Percentiles rank a stretch among this genome's conserved stretches.
Conservation (phyloP, 139 green algal species). For the Micractinium conductrix region DNA sequence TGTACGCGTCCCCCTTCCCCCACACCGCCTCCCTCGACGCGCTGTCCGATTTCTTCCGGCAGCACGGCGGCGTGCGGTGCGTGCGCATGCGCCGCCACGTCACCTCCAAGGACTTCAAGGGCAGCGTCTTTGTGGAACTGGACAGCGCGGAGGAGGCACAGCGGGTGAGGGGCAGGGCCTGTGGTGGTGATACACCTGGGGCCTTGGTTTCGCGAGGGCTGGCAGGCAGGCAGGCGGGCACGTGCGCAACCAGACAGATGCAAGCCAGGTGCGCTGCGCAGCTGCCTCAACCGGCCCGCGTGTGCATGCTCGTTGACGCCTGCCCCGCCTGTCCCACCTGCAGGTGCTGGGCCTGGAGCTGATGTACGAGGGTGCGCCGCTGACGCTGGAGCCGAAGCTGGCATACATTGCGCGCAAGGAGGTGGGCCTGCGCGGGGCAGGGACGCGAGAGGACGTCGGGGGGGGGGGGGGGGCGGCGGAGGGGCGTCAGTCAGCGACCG, state of each 20-base stretch:
- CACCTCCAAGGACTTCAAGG: constrained; percentile 85
- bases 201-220: too few relatives aligned
- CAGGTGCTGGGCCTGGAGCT: constrained; percentile 56
- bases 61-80: constrained; percentile 54
- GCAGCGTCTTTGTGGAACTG: constrained; percentile 87
- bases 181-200: too few relatives aligned
- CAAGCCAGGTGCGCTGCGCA: too few relatives aligned
- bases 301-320: too few relatives aligned
- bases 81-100: constrained; percentile 84
- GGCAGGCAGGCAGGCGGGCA: too few relatives aligned
- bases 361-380: constrained; percentile 69
- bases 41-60: constrained; percentile 65
- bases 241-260: neutral
- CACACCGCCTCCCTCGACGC: constrained; percentile 67
- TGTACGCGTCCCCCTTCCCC: constrained; percentile 85
- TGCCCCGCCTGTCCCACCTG: neutral
- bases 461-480: too few relatives aligned
- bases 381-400: constrained; percentile 73
- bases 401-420: constrained; percentile 73
- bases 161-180: constrained; percentile 8
- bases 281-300: too few relatives aligned
- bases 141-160: constrained; percentile 53
- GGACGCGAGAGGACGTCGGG: too few relatives aligned
- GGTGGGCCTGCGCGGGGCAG: too few relatives aligned
- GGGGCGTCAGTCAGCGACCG: too few relatives aligned